phyloP scores from a whole-genome alignment of 2,329 filamentous ascomycete genomes.

The Colletotrichum truncatum region DNA sequence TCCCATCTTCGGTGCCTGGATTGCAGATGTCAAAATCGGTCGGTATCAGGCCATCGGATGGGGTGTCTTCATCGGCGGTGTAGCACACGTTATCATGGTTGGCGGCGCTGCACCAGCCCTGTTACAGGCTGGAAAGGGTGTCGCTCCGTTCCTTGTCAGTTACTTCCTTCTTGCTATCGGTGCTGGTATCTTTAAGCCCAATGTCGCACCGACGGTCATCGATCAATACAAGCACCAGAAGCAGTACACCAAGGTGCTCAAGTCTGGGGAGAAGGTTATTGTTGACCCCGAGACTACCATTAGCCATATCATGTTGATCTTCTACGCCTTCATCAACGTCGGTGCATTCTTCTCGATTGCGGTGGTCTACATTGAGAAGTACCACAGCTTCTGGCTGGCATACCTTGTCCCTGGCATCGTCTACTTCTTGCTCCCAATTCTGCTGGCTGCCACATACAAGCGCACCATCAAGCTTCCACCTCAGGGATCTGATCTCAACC shows the following conservation, averaged over 20 bases:
- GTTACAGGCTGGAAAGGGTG: conserved; percentile 53
- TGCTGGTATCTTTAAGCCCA: conserved; percentile 78
- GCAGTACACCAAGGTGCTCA: conserved; percentile 60
- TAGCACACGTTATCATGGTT: conserved; percentile 76
- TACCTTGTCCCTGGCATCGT: conserved; percentile 57
- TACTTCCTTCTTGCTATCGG: conserved; percentile 64
- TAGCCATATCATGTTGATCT: conserved; percentile 73
- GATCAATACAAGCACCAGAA: conserved; percentile 70
- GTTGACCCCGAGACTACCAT: conserved; percentile 71
- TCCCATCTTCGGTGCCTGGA: conserved; percentile 62
- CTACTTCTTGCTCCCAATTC: conserved; percentile 73
- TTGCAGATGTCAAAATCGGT: conserved; percentile 68
- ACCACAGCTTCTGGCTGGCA: conserved; percentile 76
- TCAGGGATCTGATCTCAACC: conserved; percentile 70
- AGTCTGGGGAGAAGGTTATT: conserved; percentile 69
- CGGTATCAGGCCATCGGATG: conserved; percentile 76
- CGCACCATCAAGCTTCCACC: conserved; percentile 66
- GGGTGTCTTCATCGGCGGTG: conserved; percentile 72
- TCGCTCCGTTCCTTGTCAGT: conserved; percentile 69
- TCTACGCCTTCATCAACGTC: conserved; percentile 78
- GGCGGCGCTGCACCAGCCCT: conserved; percentile 61
- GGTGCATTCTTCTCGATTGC: conserved; percentile 73
- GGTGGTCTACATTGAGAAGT: conserved; percentile 79
- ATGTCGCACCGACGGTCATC: conserved; percentile 73
- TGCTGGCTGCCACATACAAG: conserved; percentile 68